Percentiles rank a stretch among this genome's conserved stretches.
Evolutionary conservation across 805 yeast species (phyloP).

Genomic region (Yamadazyma insecticola): DNA sequence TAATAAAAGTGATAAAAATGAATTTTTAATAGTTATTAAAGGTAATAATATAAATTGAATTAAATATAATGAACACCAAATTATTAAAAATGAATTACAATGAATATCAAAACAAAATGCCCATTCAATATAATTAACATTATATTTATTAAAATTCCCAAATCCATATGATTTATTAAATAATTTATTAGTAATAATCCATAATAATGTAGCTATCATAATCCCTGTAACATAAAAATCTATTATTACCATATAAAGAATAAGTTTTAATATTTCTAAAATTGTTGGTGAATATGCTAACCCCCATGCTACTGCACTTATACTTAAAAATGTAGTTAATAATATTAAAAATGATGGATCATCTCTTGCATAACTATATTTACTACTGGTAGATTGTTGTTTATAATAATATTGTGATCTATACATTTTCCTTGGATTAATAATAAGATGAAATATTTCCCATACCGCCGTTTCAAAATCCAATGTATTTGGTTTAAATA

Average conservation of each 20-base stretch:
- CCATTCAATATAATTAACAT: constrained; percentile 65
- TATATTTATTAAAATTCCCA: constrained; percentile 14
- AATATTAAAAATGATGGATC: constrained; percentile 86
- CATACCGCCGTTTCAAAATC: constrained; percentile 92
- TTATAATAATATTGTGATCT: constrained; percentile 72
- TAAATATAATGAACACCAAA: constrained; percentile 74
- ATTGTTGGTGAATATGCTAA: constrained; percentile 67
- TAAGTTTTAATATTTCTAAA: constrained; percentile 56
- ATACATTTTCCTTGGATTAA: constrained; percentile 78
- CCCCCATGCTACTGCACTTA: constrained; percentile 90
- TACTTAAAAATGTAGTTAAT: constrained; percentile 56
- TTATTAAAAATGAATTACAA: constrained; percentile 79
- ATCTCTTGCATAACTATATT: constrained; percentile 73
- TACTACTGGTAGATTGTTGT: constrained; percentile 14
- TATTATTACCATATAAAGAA: constrained; percentile 77
- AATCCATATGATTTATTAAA: constrained; percentile 38
- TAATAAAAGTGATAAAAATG: constrained; percentile 58
- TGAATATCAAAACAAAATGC: constrained; percentile 93
- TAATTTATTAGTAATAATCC: constrained; percentile 67
- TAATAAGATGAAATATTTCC: constrained; percentile 75
- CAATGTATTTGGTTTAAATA: constrained; percentile 68
- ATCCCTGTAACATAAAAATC: constrained; percentile 75
- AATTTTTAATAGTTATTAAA: constrained; percentile 55
- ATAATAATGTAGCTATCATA: constrained; percentile 64
- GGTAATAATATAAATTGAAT: constrained; percentile 75